These are phyloP conservation scores for Exophiala phaeomuriformis DNA, from an alignment of 2,329 filamentous ascomycete species.

Conservation along the genomic window DNA sequence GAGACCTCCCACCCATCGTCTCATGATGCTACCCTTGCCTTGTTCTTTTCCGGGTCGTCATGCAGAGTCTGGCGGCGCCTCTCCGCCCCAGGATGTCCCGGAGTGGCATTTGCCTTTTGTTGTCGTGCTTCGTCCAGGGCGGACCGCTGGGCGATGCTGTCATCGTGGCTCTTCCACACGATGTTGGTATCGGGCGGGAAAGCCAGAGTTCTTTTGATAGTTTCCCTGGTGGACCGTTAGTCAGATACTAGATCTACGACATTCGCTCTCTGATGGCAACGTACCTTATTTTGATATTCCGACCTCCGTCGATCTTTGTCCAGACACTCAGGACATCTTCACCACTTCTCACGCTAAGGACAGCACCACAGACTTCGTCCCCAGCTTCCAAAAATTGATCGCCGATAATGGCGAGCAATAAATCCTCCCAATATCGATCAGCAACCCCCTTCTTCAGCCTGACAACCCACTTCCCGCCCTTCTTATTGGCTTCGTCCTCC, in stretches of 20 bases:
- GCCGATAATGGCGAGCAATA: constrained; percentile 81
- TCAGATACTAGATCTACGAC: constrained; percentile 2
- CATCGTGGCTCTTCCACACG: constrained; percentile 92
- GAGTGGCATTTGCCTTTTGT: constrained; percentile 57
- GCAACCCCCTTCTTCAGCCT: constrained; percentile 94
- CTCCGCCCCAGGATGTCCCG: constrained; percentile 32
- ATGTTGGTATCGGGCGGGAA: constrained; percentile 85
- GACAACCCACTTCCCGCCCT: constrained; percentile 95
- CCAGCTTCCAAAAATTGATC: constrained; percentile 89
- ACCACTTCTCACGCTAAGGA: constrained; percentile 86
- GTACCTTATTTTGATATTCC: constrained; percentile 93
- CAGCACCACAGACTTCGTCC: constrained; percentile 90
- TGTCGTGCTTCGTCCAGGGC: constrained; percentile 87
- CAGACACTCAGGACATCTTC: constrained; percentile 98
- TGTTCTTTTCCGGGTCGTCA: constrained; percentile 40
- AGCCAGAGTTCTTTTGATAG: constrained; percentile 79
- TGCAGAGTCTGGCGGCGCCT: constrained; percentile 38
- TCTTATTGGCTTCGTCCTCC: constrained; percentile 96
- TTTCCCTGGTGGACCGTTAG: constrained; percentile 58
- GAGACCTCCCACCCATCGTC: constrained; percentile 15
- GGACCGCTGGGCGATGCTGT: constrained; percentile 85
- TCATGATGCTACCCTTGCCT: constrained; percentile 35
- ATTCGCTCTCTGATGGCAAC: constrained; percentile 29
- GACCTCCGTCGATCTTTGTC: constrained; percentile 86
- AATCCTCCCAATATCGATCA: constrained; percentile 94